Percentiles rank a stretch among this genome's conserved stretches.
phyloP scores from a whole-genome alignment of 164 flowering plant species.

The Houttuynia cordata region DNA sequence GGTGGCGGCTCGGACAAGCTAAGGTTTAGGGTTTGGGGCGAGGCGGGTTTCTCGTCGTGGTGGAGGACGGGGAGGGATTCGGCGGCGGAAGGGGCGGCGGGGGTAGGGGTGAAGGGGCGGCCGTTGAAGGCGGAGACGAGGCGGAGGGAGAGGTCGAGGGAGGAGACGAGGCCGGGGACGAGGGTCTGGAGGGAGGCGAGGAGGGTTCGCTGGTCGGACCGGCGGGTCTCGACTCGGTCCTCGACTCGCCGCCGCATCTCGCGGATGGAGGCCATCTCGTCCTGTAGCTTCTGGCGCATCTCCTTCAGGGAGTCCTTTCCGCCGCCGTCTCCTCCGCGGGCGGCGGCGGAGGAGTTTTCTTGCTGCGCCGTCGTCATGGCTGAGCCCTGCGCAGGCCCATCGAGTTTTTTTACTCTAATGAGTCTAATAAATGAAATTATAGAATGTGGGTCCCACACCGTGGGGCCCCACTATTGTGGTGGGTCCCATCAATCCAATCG shows the following conservation, averaged over 20 bases:
- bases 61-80: conserved; percentile 6
- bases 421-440: no score
- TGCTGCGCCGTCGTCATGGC: no score
- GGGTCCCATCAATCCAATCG: no score
- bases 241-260: conserved; percentile 46
- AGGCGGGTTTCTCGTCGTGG: background rate
- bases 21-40: conserved; percentile 4
- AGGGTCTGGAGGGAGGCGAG: conserved; percentile 60
- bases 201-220: conserved; percentile 40
- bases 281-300: conserved; percentile 10
- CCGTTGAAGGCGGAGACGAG: conserved; percentile 59
- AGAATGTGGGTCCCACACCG: no score
- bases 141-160: conserved; percentile 69
- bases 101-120: conserved; percentile 39
- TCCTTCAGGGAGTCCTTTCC: conserved; percentile 3
- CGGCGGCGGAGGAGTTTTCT: background rate
- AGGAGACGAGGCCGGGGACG: conserved; percentile 69
- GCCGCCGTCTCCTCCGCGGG: background rate
- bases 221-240: conserved; percentile 39
- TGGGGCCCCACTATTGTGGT: no score
- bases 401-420: no score
- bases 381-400: no score
- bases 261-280: conserved; percentile 30
- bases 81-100: conserved; percentile 10
- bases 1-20: conserved; percentile 2